Conservation (phyloP, 805 yeast species). For the Candida caryicola region DNA sequence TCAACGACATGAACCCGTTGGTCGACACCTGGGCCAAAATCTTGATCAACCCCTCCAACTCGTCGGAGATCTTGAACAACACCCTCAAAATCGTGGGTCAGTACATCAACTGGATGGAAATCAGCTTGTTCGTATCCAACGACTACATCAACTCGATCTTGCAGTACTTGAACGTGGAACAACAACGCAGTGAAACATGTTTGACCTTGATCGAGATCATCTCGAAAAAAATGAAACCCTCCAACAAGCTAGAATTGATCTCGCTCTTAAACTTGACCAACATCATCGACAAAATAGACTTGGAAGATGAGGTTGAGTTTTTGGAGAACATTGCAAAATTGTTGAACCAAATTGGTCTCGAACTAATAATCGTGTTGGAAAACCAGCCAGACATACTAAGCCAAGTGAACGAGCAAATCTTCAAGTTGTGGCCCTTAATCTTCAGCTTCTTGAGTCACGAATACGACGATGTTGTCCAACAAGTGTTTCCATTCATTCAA, state of each 20-base stretch:
- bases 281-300: conserved; percentile 37
- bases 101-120: conserved; percentile 91
- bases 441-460: conserved; percentile 73
- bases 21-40: conserved; percentile 67
- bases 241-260: conserved; percentile 66
- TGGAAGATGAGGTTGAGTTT: conserved; percentile 57
- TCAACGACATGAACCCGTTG: conserved; percentile 65
- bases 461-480: conserved; percentile 83
- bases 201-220: conserved; percentile 60
- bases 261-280: conserved; percentile 64
- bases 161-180: conserved; percentile 49
- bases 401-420: conserved; percentile 29
- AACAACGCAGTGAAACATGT: conserved; percentile 57
- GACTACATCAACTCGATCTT: conserved; percentile 58
- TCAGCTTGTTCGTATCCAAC: conserved; percentile 63
- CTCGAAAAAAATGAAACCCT: conserved; percentile 74
- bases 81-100: conserved; percentile 70
- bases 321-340: conserved; percentile 75
- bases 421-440: conserved; percentile 51
- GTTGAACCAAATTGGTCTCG: conserved; percentile 69
- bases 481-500: conserved; percentile 77
- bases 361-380: conserved; percentile 64
- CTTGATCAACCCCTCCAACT: conserved; percentile 36
- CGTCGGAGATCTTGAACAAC: conserved; percentile 50
- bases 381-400: conserved; percentile 43